phyloP scores from a whole-genome alignment of 129 eudicot species.

The Chrysanthemum makinoi region DNA sequence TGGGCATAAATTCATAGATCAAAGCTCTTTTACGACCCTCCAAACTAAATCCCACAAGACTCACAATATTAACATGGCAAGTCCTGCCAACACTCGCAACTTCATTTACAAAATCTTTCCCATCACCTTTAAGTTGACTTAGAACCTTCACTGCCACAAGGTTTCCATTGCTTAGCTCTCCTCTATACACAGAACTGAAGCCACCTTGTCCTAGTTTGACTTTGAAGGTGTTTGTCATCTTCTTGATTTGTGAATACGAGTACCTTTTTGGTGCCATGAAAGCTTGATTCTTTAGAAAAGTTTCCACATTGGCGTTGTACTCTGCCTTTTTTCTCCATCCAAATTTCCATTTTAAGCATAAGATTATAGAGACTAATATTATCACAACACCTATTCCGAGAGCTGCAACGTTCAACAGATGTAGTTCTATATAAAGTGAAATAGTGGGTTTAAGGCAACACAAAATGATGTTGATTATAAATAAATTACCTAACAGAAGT shows the following conservation, averaged over 20 bases:
- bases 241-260: constrained; percentile 31
- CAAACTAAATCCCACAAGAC: constrained; percentile 38
- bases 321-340: not conserved
- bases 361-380: not conserved
- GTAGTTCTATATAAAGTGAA: too few relatives aligned
- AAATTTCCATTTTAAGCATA: not conserved
- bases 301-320: constrained; percentile 16
- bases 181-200: constrained; percentile 40
- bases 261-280: constrained; percentile 37
- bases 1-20: constrained; percentile 42
- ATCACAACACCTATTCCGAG: not conserved
- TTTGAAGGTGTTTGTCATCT: constrained; percentile 35
- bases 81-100: constrained; percentile 41
- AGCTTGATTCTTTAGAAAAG: constrained; percentile 23
- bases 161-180: constrained; percentile 31
- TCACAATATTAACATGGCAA: constrained; percentile 40
- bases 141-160: constrained; percentile 46
- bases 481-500: constrained; percentile 1
- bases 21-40: constrained; percentile 40
- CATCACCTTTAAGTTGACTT: constrained; percentile 26
- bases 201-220: constrained; percentile 48
- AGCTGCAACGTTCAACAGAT: not conserved
- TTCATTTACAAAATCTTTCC: constrained; percentile 44
- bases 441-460: too few relatives aligned
- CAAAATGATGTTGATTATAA: not conserved